Base-by-base conservation (phyloP, 228 moss, liverwort and hornwort species). In the Sphagnum magellanicum region DNA sequence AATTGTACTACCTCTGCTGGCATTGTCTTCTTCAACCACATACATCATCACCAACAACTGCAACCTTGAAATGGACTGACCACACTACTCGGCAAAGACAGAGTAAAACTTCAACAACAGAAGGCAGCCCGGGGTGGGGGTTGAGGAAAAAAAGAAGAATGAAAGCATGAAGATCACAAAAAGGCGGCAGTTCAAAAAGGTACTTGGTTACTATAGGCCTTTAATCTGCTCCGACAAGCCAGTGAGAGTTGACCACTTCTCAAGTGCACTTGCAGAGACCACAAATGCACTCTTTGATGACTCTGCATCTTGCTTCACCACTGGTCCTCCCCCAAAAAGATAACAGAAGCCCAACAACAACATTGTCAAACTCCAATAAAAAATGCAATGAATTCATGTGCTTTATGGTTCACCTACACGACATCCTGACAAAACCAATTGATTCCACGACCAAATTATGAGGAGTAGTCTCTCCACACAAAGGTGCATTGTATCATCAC, bases 171-270 rank as follows among this genome's bases (percentile, higher is more conserved):
- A 32, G 32, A 32, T 32, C 32, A 32, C 32, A 32, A 32, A 32
- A 32, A 32, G 63, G 5, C 0, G 16, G 10, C 63, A 32, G 32
- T 32, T 32, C 32, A 32, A 32, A 32, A 32, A 3, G 32, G 32
- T 32, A 32, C 32, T 2, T 32, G 32, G 32, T 68, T 14, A 66
- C 71, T 71, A 98, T 60, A 98, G 80, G 60, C 98, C 98, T 61
- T 81, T 82, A 76, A 98, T 84, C 79, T 86, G 85, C 63, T 92
- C 94, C 11, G 83, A 74, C 74, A 98, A 79, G 50, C 94, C 92
- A 52, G 90, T 89, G 14, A 98, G 84, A 67, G 87, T 84, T 50
- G 90, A 79, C 98, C 98, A 98, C 80, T 88, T 98, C 66, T 86
- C 93, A 75, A 98, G 83, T 50, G 98, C 88, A 67, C 67, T 87